Percentiles rank a stretch among this genome's conserved stretches.
Conservation (phyloP, 106 monocot species). For the Dioscorea dumetorum region DNA sequence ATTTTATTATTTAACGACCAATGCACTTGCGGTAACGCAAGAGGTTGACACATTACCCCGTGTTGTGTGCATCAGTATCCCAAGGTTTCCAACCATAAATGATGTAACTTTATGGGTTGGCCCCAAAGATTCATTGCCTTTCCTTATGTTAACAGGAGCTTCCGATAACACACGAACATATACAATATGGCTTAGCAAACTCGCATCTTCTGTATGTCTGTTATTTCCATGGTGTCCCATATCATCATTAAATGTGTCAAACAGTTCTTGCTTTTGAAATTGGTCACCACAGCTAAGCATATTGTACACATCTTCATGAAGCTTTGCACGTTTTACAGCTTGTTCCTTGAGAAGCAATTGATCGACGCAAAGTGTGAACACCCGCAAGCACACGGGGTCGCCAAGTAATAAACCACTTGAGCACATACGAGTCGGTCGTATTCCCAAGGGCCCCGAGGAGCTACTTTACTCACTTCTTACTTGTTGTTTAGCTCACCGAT, state of each 20-base stretch:
- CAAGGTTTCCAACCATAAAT: neutral
- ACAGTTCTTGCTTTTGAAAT: neutral
- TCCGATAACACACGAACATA: constrained; percentile 6
- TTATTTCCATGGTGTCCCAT: neutral
- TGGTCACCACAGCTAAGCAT: constrained; percentile 1
- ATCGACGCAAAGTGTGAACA: too few relatives aligned
- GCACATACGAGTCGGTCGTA: too few relatives aligned
- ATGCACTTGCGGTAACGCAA: too few relatives aligned
- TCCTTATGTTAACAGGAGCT: neutral
- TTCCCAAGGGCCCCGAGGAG: too few relatives aligned
- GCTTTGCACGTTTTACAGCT: constrained; percentile 25
- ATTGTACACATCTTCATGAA: constrained; percentile 6
- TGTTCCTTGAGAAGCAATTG: constrained; percentile 2
- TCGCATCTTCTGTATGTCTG: constrained; percentile 10
- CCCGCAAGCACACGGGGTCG: too few relatives aligned
- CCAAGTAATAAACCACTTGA: too few relatives aligned
- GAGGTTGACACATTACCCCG: too few relatives aligned
- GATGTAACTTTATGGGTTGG: neutral
- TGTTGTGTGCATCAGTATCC: too few relatives aligned
- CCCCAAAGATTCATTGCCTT: constrained; percentile 10
- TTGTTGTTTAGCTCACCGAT: too few relatives aligned
- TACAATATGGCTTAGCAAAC: neutral
- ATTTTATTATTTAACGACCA: too few relatives aligned
- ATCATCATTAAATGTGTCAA: constrained; percentile 2
- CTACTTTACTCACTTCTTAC: too few relatives aligned